phyloP scores from a whole-genome alignment of 2,329 filamentous ascomycete species.

The Calcarisporium arbuscula region DNA sequence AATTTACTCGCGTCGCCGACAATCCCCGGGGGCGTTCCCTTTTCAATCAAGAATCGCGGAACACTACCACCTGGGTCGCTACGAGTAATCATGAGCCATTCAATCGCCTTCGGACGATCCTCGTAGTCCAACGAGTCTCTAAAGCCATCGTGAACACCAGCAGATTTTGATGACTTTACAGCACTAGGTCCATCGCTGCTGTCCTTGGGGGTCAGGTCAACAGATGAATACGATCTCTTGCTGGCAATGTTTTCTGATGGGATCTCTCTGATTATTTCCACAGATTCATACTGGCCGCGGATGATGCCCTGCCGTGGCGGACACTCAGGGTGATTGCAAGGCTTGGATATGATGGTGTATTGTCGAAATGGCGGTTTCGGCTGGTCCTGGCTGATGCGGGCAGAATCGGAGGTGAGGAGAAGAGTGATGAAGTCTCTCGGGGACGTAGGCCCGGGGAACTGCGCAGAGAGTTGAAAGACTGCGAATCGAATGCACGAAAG shows the following conservation, averaged over 20 bases:
- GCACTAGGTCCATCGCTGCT: no score
- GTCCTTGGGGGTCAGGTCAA: slow-evolving; percentile 24
- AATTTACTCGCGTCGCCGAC: slow-evolving; percentile 75
- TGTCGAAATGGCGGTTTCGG: slow-evolving; percentile 43
- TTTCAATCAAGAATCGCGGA: slow-evolving; percentile 85
- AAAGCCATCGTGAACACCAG: no score
- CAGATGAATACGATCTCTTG: slow-evolving; percentile 26
- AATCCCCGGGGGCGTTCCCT: slow-evolving; percentile 77
- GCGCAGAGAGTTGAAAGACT: slow-evolving; percentile 82
- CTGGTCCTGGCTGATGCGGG: slow-evolving; percentile 26
- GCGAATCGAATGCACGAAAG: slow-evolving; percentile 12
- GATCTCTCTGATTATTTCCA: slow-evolving; percentile 85
- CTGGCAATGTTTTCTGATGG: slow-evolving; percentile 39
- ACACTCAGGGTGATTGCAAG: slow-evolving; percentile 69
- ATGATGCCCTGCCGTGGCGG: slow-evolving; percentile 67
- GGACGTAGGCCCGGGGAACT: slow-evolving; percentile 83
- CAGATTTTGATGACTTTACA: no score
- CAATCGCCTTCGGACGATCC: slow-evolving; percentile 45
- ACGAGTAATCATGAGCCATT: slow-evolving; percentile 90
- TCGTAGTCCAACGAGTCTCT: no score
- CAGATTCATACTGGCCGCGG: slow-evolving; percentile 80
- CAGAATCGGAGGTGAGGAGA: slow-evolving; percentile 60
- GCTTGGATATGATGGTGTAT: slow-evolving; percentile 83
- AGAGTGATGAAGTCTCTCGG: slow-evolving; percentile 83
- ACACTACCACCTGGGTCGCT: slow-evolving; percentile 86